Evolutionary conservation across 2,329 filamentous ascomycete species (phyloP).

Genomic region (Dactylellina drechsleri): DNA sequence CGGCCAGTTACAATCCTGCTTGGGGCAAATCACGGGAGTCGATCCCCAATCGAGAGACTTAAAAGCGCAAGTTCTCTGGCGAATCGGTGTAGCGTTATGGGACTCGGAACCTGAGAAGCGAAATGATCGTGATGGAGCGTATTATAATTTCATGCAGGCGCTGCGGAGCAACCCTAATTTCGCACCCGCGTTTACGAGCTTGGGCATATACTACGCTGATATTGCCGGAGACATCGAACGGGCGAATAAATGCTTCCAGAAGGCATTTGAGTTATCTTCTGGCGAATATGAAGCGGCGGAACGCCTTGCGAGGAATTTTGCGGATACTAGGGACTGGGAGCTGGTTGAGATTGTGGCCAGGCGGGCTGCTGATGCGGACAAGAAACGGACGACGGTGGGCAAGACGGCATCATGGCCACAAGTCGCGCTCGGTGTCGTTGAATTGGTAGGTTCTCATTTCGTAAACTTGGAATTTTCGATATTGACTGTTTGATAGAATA

Average conservation of each 20-base stretch:
- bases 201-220: conserved; percentile 90
- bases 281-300: conserved; percentile 88
- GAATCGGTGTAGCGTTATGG: conserved; percentile 66
- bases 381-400: conserved; percentile 86
- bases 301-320: conserved; percentile 83
- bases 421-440: conserved; percentile 89
- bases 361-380: conserved; percentile 92
- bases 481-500: conserved; percentile 55
- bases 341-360: conserved; percentile 92
- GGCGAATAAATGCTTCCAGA: conserved; percentile 92
- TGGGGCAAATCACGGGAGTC: conserved; percentile 73
- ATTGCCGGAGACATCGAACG: conserved; percentile 87
- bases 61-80: conserved; percentile 85
- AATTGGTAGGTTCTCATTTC: conserved; percentile 62
- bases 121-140: conserved; percentile 82
- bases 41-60: conserved; percentile 73
- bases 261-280: conserved; percentile 90
- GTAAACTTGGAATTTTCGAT: neutral
- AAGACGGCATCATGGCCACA: conserved; percentile 96
- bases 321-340: conserved; percentile 93
- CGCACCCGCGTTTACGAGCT: conserved; percentile 87
- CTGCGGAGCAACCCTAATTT: conserved; percentile 87
- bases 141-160: conserved; percentile 81
- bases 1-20: conserved; percentile 75
- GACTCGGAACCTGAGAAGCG: conserved; percentile 62